Conservation (phyloP, 2,329 filamentous ascomycete species). For the Biscogniauxia sp. region DNA sequence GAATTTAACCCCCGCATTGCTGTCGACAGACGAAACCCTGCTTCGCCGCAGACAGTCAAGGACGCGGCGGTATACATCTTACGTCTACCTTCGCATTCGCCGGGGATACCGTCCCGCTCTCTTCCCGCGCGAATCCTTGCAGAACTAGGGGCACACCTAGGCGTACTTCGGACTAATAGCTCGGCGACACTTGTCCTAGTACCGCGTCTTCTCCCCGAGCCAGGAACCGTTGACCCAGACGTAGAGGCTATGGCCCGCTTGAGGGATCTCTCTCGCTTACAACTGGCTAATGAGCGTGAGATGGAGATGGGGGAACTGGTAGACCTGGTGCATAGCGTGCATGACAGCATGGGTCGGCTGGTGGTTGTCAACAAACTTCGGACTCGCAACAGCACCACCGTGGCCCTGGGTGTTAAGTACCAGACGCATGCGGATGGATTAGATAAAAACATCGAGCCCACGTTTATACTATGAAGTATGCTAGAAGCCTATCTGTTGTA, state of each 20-base stretch:
- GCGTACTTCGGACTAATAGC: slow-evolving; percentile 28
- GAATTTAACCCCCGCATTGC: not conserved
- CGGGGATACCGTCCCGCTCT: slow-evolving; percentile 3
- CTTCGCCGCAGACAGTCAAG: slow-evolving; percentile 25
- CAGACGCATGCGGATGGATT: not conserved
- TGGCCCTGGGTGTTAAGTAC: not conserved
- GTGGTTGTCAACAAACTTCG: slow-evolving; percentile 23
- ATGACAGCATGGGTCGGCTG: slow-evolving; percentile 25
- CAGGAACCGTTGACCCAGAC: slow-evolving; percentile 17
- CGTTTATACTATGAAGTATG: not conserved
- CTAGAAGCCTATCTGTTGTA: not conserved
- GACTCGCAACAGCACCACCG: slow-evolving; percentile 6
- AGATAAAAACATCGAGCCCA: not conserved
- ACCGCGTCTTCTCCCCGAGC: slow-evolving; percentile 23
- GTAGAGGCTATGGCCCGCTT: slow-evolving; percentile 25
- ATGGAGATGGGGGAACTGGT: slow-evolving; percentile 31
- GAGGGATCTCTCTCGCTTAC: slow-evolving; percentile 30
- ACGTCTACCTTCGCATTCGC: slow-evolving; percentile 22
- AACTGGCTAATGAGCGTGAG: slow-evolving; percentile 30
- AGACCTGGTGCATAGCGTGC: slow-evolving; percentile 26
- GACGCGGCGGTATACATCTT: slow-evolving; percentile 37
- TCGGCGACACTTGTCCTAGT: slow-evolving; percentile 30
- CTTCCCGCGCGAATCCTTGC: slow-evolving; percentile 16
- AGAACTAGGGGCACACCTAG: slow-evolving; percentile 33
- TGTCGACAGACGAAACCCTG: slow-evolving; percentile 21